phyloP scores from a whole-genome alignment of 2,329 filamentous ascomycete genomes.

The Aspergillus viridinutans region DNA sequence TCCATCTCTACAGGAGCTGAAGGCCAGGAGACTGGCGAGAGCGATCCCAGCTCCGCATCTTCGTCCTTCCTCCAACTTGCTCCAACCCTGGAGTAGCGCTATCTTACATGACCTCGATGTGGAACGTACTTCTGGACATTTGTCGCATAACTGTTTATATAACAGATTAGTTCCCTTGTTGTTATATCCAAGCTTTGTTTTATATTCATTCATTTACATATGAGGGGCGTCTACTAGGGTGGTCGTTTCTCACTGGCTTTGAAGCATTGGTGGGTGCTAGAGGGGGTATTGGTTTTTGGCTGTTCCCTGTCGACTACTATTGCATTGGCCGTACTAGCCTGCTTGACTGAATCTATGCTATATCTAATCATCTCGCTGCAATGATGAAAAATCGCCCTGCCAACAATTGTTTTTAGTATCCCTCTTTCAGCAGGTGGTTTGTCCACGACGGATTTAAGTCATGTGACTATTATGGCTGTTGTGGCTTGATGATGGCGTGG shows the following conservation, averaged over 20 bases:
- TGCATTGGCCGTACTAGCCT: slow-evolving; percentile 2
- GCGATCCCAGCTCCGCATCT: slow-evolving; percentile 20
- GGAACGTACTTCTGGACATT: slow-evolving; percentile 11
- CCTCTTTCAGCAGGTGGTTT: not conserved
- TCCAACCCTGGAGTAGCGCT: slow-evolving; percentile 8
- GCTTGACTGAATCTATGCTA: not conserved
- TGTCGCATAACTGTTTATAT: not conserved
- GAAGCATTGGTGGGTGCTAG: slow-evolving; percentile 26
- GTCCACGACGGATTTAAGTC: not conserved
- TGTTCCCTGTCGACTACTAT: slow-evolving; percentile 10
- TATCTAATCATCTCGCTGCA: not conserved
- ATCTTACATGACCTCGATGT: slow-evolving; percentile 7
- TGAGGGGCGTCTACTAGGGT: slow-evolving; percentile 23
- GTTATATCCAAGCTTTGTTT: slow-evolving; percentile 6
- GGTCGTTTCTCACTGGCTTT: slow-evolving; percentile 15
- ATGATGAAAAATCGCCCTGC: not conserved
- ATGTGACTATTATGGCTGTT: not conserved
- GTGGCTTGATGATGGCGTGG: not conserved
- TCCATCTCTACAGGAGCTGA: slow-evolving; percentile 12
- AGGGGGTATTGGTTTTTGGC: slow-evolving; percentile 15
- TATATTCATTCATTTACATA: slow-evolving; percentile 7
- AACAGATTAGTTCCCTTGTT: not conserved
- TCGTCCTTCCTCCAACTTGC: slow-evolving; percentile 26
- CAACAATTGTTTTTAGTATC: not conserved
- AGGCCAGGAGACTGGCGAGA: slow-evolving; percentile 14